phyloP scores from a whole-genome alignment of 805 yeast genomes.

The Lipomyces lipofer region DNA sequence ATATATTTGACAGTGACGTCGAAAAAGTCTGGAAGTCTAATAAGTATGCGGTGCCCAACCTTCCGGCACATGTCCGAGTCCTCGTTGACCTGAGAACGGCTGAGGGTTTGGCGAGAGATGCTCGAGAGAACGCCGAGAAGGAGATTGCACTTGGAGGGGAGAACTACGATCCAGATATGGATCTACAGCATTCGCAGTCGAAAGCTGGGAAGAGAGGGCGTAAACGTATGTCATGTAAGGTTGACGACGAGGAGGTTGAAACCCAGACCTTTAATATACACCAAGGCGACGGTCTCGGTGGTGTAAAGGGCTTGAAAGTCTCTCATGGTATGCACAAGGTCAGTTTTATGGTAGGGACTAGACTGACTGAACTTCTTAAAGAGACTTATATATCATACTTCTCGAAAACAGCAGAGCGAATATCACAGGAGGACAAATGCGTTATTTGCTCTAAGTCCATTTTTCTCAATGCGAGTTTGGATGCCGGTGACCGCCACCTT shows the following conservation, averaged over 20 bases:
- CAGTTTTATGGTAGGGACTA: not conserved
- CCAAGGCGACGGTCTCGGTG: slow-evolving; percentile 29
- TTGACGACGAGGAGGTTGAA: not conserved
- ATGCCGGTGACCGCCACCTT: not conserved
- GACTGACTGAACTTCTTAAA: not conserved
- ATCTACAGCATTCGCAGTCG: too few relatives aligned
- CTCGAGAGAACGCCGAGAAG: not conserved
- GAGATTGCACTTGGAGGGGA: not conserved
- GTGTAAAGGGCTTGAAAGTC: slow-evolving; percentile 19
- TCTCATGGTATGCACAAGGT: slow-evolving; percentile 2
- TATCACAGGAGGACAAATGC: slow-evolving; percentile 7
- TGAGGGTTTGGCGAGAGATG: slow-evolving; percentile 4
- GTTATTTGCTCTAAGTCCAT: slow-evolving; percentile 17
- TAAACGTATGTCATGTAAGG: not conserved
- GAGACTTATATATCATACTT: slow-evolving; percentile 23
- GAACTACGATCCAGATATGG: not conserved
- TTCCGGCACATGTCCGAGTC: slow-evolving; percentile 15
- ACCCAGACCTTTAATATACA: slow-evolving; percentile 9
- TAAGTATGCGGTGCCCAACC: slow-evolving; percentile 29
- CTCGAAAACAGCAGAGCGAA: slow-evolving; percentile 3
- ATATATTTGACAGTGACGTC: slow-evolving; percentile 35
- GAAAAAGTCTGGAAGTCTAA: slow-evolving; percentile 35
- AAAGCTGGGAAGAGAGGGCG: not conserved
- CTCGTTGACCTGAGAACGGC: slow-evolving; percentile 13
- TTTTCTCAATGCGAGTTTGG: not conserved